Evolutionary conservation across 805 yeast genomes (phyloP).

Genomic region (Jamesozyma jinghongensis): DNA sequence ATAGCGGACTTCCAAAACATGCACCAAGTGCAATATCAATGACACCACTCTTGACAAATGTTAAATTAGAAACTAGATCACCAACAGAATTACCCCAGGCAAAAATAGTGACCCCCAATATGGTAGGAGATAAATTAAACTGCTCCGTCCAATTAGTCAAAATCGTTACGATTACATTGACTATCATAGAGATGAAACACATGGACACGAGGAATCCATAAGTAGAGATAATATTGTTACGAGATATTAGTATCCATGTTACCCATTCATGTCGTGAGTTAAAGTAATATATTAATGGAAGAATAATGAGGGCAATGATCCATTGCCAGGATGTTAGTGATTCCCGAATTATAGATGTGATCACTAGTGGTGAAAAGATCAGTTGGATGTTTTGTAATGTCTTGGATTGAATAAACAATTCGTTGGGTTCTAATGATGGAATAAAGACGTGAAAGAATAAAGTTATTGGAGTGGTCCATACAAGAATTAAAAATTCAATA

Average conservation of each 20-base stretch:
- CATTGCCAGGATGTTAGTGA: too few species aligned
- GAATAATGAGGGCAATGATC: too few species aligned
- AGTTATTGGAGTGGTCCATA: conserved; percentile 20
- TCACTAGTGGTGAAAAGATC: conserved; percentile 2
- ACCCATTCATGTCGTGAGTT: too few species aligned
- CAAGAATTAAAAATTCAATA: conserved; percentile 13
- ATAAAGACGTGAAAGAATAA: conserved; percentile 11
- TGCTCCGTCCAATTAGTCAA: conserved; percentile 53
- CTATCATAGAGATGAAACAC: conserved; percentile 47
- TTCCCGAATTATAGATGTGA: neutral
- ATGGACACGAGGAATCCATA: conserved; percentile 62
- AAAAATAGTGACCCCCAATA: conserved; percentile 78
- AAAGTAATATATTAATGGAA: too few species aligned
- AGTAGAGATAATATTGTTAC: conserved; percentile 20
- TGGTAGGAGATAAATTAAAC: conserved; percentile 59
- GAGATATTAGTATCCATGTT: neutral
- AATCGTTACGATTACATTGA: conserved; percentile 43
- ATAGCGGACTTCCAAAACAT: conserved; percentile 86
- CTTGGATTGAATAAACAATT: neutral
- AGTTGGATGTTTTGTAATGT: neutral
- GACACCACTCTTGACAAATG: conserved; percentile 72
- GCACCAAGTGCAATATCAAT: conserved; percentile 92
- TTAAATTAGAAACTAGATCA: conserved; percentile 74
- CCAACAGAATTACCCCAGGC: conserved; percentile 92
- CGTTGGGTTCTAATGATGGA: conserved; percentile 7